phyloP scores from a whole-genome alignment of 1,284 basidiomycete species.

The Mycocalia duriaeana region DNA sequence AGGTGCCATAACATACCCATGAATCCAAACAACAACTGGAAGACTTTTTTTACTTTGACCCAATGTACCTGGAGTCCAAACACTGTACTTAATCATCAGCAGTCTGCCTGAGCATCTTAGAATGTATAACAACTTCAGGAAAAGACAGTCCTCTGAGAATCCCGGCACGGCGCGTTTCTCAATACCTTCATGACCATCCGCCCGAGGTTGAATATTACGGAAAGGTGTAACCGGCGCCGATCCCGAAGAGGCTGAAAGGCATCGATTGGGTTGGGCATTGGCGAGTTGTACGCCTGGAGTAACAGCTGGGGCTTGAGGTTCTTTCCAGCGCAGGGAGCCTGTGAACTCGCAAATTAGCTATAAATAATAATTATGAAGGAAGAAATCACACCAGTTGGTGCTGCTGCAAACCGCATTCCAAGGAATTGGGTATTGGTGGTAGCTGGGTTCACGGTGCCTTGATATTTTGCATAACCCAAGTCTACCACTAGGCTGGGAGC shows the following conservation, averaged over 20 bases:
- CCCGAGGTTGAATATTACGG: constrained; percentile 8
- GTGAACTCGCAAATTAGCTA: neutral
- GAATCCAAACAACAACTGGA: constrained; percentile 40
- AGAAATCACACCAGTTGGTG: constrained; percentile 27
- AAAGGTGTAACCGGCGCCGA: constrained; percentile 19
- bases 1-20: constrained; percentile 23
- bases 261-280: constrained; percentile 23
- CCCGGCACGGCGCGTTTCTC: no score
- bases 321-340: constrained; percentile 29
- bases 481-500: constrained; percentile 22
- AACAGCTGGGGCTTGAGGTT: constrained; percentile 24
- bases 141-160: constrained; percentile 35
- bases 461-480: constrained; percentile 35
- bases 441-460: constrained; percentile 26
- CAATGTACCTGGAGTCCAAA: constrained; percentile 20
- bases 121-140: constrained; percentile 29
- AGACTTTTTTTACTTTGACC: constrained; percentile 15
- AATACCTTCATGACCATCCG: no score
- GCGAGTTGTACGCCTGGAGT: constrained; percentile 28
- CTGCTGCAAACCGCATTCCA: constrained; percentile 37
- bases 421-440: constrained; percentile 32
- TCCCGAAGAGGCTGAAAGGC: constrained; percentile 20
- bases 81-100: constrained; percentile 15
- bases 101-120: neutral
- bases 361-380: neutral